These are phyloP conservation scores for Ogataea ganodermae DNA, from an alignment of 805 yeast species.

Conservation along the genomic window DNA sequence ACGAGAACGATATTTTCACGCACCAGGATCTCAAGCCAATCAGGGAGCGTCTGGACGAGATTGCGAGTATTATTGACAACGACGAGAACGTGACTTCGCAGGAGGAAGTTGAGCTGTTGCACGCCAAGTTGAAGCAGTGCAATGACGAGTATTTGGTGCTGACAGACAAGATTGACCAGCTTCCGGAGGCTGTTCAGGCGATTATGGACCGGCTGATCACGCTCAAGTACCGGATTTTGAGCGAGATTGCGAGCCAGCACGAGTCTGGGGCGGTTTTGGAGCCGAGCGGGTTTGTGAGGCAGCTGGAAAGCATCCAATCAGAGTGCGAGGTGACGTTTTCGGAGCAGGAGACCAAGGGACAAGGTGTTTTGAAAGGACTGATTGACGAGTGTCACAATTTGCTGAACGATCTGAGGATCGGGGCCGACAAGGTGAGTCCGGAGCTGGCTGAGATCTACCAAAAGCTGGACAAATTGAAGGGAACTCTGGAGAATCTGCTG, in stretches of 20 bases:
- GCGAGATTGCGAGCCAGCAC: conserved; percentile 54
- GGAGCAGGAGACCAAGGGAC: conserved; percentile 30
- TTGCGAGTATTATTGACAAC: conserved; percentile 57
- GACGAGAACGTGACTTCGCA: conserved; percentile 53
- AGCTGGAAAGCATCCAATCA: conserved; percentile 27
- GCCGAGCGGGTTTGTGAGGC: conserved; percentile 24
- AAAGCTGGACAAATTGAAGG: conserved; percentile 63
- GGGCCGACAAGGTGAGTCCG: conserved; percentile 46
- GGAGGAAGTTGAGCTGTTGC: conserved; percentile 45
- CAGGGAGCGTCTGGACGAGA: conserved; percentile 68
- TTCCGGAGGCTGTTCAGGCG: conserved; percentile 51
- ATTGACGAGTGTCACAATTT: conserved; percentile 82
- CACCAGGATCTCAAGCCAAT: conserved; percentile 82
- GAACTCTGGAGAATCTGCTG: conserved; percentile 75
- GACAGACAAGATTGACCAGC: conserved; percentile 53
- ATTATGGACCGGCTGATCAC: conserved; percentile 61
- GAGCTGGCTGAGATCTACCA: conserved; percentile 61
- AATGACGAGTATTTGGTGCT: conserved; percentile 56
- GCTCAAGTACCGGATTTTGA: conserved; percentile 61
- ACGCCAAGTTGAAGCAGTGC: conserved; percentile 67
- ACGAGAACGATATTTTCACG: conserved; percentile 80
- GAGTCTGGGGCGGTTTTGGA: conserved; percentile 17
- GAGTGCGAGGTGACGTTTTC: conserved; percentile 26
- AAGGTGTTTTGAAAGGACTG: conserved; percentile 65
- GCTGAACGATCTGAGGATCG: conserved; percentile 64